A percentile compares a stretch with the other conserved stretches of the same genome.
Conservation (phyloP, 2,329 filamentous ascomycete genomes). For the Chrysoporthe puriensis region DNA sequence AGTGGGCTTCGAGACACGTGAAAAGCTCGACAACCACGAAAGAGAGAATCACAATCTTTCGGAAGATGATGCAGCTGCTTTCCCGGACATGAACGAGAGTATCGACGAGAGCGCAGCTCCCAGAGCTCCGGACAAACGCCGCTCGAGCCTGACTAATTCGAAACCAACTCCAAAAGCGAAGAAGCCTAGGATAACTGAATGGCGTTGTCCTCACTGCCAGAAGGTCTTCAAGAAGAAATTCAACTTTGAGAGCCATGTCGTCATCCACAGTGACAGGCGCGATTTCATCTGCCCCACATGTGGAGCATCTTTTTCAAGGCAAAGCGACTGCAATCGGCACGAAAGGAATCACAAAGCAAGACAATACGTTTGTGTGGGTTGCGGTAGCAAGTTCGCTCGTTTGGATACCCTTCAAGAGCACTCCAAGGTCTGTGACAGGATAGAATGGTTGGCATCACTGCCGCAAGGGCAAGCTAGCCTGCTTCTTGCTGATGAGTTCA, state of each 20-base stretch:
- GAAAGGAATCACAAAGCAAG: constrained; percentile 35
- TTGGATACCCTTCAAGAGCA: constrained; percentile 10
- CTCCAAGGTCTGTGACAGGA: background rate
- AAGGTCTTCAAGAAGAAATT: constrained; percentile 15
- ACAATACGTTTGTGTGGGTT: constrained; percentile 3
- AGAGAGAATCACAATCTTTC: background rate
- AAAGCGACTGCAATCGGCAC: constrained; percentile 23
- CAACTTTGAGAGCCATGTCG: constrained; percentile 4
- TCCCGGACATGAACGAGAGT: background rate
- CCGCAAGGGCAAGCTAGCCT: background rate
- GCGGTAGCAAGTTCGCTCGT: constrained; percentile 1
- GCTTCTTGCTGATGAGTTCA: background rate
- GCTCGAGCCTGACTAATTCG: background rate
- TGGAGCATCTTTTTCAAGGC: background rate
- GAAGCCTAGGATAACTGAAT: background rate
- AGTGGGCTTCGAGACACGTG: background rate
- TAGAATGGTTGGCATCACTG: background rate
- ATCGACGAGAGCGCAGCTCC: background rate
- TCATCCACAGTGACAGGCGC: constrained; percentile 2
- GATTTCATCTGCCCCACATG: background rate
- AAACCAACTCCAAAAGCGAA: background rate
- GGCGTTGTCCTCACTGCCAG: background rate
- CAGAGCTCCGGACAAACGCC: background rate
- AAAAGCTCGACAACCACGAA: background rate
- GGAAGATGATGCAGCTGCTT: background rate